Evolutionary conservation across 1,139 yeast genomes (phyloP), one percentile per base, ranked within the genome.

Genomic region (Cylindricascospora bacillispora): DNA sequence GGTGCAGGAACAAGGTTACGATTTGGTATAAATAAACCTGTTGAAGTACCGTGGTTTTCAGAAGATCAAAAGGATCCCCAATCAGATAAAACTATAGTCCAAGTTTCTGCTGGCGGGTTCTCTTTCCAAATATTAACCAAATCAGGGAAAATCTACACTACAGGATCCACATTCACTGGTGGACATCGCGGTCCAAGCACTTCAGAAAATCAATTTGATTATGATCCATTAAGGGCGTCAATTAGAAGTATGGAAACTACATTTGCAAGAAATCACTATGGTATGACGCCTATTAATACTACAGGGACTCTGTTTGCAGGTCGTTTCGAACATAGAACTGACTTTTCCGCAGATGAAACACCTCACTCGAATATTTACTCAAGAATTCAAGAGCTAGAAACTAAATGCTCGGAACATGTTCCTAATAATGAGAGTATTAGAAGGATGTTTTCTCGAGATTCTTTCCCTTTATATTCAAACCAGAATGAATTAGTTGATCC

Each of bases 61-160:
- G 39, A 38, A 2, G 33, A 16, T n/a, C 15, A 16, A 11, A 25
- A 25, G 13, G 27, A 25, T 11, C 10, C 14, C 5, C 13, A 12
- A 17, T 17, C 31, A 1, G 54, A 59, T 12, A 49, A 55, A 15
- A 49, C 66, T 1, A 54, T 75, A 6, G 59, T 67, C 4, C 81
- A 74, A 43, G 57, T 78, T 2, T 60, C 69, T 12, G 74, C 78
- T 5, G 78, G 78, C 22, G 92, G 92, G 1, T 77, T 63, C 44
- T 65, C 77, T n/a, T 73, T 76, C 43, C 70, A 73, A 27, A 55
- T 79, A 1, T 53, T 78, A 13, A 66, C 77, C 0, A 59, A 62
- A 25, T 51, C 59, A 3, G 83, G 83, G 0, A 58, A 63, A 6
- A 44, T 75, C 10, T 73, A 60, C 46, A 63, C 60, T 27, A 69